Conservation (phyloP, 257 asterid genomes). For the Nicotiana obtusifolia region DNA sequence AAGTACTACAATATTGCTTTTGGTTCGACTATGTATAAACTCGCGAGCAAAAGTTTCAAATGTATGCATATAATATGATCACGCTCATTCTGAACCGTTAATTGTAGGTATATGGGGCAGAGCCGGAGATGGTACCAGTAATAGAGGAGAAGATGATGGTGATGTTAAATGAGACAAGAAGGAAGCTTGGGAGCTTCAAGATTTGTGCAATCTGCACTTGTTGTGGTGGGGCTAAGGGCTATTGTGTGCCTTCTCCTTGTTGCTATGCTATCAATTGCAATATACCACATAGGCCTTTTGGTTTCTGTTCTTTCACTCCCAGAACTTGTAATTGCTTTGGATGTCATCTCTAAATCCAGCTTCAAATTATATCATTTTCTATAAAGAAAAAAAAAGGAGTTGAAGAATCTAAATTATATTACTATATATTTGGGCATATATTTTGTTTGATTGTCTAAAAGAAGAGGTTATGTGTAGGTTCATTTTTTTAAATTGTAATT, state of each 20-base stretch:
- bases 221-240: constrained; percentile 48
- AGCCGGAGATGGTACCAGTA: constrained; percentile 38
- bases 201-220: constrained; percentile 72
- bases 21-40: no score
- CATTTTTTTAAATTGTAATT: constrained; percentile 11
- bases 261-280: constrained; percentile 83
- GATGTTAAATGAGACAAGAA: constrained; percentile 50
- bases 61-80: no score
- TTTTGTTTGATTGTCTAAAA: constrained; percentile 24
- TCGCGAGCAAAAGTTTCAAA: no score
- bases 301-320: constrained; percentile 77
- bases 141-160: constrained; percentile 39
- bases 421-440: constrained; percentile 1
- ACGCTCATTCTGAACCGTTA: not conserved
- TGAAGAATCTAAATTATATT: not conserved
- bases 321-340: constrained; percentile 71
- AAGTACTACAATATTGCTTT: no score
- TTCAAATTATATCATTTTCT: not conserved
- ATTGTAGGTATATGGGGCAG: constrained; percentile 31
- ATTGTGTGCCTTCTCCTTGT: constrained; percentile 68
- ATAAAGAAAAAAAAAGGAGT: no score
- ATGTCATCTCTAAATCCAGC: constrained; percentile 40
- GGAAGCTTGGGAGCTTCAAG: constrained; percentile 65
- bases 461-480: constrained; percentile 28
- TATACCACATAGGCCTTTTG: constrained; percentile 85